These are phyloP conservation scores for Aspergillus clavatus DNA, from an alignment of 2,329 filamentous ascomycete genomes.

Conservation along the genomic window DNA sequence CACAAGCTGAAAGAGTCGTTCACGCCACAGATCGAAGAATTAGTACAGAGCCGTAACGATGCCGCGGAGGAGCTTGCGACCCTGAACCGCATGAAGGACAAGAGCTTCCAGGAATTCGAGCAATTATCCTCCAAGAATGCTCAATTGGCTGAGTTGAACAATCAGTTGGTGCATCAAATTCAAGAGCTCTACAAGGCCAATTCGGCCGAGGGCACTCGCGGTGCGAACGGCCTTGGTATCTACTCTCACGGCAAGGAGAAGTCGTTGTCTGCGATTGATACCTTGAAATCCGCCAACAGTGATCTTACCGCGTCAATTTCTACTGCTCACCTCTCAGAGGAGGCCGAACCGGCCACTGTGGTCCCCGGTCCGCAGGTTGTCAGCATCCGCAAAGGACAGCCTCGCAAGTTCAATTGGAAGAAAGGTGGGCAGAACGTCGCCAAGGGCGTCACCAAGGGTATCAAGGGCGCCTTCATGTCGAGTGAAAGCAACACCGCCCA, in stretches of 20 bases:
- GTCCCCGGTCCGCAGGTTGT: conserved; percentile 82
- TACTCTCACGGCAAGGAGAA: conserved; percentile 54
- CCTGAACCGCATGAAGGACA: conserved; percentile 80
- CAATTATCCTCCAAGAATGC: conserved; percentile 91
- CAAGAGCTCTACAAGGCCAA: conserved; percentile 86
- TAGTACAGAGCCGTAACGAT: conserved; percentile 81
- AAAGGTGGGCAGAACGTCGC: conserved; percentile 91
- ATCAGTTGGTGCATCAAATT: conserved; percentile 88
- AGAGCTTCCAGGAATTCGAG: conserved; percentile 91
- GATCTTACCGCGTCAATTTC: conserved; percentile 57
- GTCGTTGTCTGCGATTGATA: conserved; percentile 42
- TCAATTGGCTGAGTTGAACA: conserved; percentile 91
- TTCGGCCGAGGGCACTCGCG: conserved; percentile 31
- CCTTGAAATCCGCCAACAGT: conserved; percentile 40
- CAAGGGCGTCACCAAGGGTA: conserved; percentile 88
- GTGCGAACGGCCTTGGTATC: conserved; percentile 57
- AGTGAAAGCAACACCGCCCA: conserved; percentile 50
- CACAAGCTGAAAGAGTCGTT: conserved; percentile 76
- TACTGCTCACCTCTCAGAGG: conserved; percentile 55
- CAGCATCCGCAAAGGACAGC: conserved; percentile 88
- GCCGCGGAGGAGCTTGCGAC: conserved; percentile 79
- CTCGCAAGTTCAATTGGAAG: conserved; percentile 98
- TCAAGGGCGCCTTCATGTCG: conserved; percentile 84
- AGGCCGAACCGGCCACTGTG: conserved; percentile 56
- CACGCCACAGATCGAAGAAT: conserved; percentile 69